phyloP scores from a whole-genome alignment of 2,329 filamentous ascomycete genomes.

The Apiospora malaysiana region DNA sequence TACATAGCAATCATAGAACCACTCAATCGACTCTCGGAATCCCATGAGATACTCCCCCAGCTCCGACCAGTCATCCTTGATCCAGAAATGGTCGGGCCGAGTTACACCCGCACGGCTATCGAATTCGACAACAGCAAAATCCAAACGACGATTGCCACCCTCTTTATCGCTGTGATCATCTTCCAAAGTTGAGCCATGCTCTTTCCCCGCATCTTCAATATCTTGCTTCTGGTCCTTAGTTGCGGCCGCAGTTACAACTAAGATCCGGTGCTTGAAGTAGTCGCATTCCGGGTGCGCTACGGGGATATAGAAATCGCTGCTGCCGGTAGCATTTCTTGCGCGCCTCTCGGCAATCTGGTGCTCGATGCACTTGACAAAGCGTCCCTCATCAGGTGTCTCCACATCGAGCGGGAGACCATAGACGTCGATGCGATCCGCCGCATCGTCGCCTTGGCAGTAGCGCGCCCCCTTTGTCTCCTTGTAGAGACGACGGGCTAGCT shows the following conservation, averaged over 20 bases:
- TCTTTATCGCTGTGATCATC: background rate
- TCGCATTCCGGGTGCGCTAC: no score
- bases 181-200: background rate
- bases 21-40: background rate
- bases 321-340: no score
- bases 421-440: background rate
- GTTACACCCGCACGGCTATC: background rate
- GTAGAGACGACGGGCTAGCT: background rate
- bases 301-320: no score
- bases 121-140: background rate
- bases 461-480: background rate
- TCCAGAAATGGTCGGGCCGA: background rate
- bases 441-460: no score
- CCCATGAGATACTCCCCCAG: background rate
- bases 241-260: no score
- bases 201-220: background rate
- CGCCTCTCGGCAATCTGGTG: no score
- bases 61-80: background rate
- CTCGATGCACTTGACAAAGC: no score
- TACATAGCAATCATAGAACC: background rate
- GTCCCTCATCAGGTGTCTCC: no score
- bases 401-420: no score
- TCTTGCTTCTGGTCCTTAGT: no score
- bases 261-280: no score
- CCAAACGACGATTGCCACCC: background rate